Evolutionary conservation across 1,284 basidiomycete genomes (phyloP).

Genomic region (Ganoderma meredithae): DNA sequence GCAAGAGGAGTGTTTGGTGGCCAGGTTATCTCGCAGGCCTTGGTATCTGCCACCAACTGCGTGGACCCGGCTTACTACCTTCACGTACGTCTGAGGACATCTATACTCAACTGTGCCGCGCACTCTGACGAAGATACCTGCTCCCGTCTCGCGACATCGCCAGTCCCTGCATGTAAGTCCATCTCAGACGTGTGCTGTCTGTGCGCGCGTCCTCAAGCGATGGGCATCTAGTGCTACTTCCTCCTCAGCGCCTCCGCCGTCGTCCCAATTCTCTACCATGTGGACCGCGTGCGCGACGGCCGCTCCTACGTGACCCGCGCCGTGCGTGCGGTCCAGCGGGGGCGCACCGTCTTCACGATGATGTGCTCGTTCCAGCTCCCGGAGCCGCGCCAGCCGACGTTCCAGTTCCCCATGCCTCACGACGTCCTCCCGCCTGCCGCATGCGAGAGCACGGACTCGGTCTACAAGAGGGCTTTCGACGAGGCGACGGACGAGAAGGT

Average conservation of each 20-base stretch:
- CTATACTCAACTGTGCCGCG: neutral
- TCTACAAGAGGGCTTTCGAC: constrained; percentile 37
- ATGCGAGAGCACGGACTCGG: constrained; percentile 64
- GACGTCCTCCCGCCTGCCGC: constrained; percentile 66
- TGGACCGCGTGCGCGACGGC: constrained; percentile 87
- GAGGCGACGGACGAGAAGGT: constrained; percentile 29
- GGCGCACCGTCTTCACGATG: constrained; percentile 81
- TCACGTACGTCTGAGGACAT: constrained; percentile 60
- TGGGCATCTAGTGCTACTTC: constrained; percentile 77
- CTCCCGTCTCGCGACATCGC: neutral
- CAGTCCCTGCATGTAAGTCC: constrained; percentile 76
- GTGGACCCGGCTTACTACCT: constrained; percentile 73
- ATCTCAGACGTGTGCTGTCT: neutral
- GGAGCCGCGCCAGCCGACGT: constrained; percentile 74
- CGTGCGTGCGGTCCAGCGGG: constrained; percentile 82
- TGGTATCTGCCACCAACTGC: constrained; percentile 81
- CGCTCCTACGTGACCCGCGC: constrained; percentile 76
- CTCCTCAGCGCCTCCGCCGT: constrained; percentile 79
- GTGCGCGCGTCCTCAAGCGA: neutral
- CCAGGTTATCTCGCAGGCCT: constrained; percentile 89
- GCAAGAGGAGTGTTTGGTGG: constrained; percentile 89
- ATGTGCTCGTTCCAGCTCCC: constrained; percentile 88
- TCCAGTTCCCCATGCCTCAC: constrained; percentile 70
- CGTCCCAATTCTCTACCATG: constrained; percentile 84
- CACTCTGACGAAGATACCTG: constrained; percentile 12